Evolutionary conservation across 2,329 filamentous ascomycete genomes (phyloP).

Genomic region (Elsinoe perseae): DNA sequence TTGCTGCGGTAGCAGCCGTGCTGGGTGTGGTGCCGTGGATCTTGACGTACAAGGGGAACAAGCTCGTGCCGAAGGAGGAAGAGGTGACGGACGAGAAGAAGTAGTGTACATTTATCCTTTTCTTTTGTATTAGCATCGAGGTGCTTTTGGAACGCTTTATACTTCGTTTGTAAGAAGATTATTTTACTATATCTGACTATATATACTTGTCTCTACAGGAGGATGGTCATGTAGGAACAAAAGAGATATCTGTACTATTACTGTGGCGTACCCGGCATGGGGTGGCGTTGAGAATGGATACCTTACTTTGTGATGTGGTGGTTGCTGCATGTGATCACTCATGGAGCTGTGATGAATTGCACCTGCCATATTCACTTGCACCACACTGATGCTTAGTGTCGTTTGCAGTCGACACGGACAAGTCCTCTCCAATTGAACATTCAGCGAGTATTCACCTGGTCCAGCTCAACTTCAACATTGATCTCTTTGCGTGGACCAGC

Average conservation of each 20-base stretch:
- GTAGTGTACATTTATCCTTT: neutral
- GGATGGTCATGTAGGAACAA: neutral
- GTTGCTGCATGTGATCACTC: too few species aligned
- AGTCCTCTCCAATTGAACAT: too few species aligned
- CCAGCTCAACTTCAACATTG: too few species aligned
- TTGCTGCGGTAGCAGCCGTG: conserved; percentile 9
- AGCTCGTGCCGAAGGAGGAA: conserved; percentile 3
- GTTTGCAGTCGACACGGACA: too few species aligned
- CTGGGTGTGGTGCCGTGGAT: conserved; percentile 14
- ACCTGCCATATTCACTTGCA: too few species aligned
- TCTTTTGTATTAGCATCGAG: conserved; percentile 2
- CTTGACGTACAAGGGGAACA: conserved; percentile 7
- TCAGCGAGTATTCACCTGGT: too few species aligned
- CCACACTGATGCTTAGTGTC: too few species aligned
- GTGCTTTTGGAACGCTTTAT: neutral
- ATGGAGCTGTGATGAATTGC: too few species aligned
- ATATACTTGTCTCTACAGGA: neutral
- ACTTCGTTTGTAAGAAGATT: conserved; percentile 7
- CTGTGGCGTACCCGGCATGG: neutral
- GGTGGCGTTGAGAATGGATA: conserved; percentile 1
- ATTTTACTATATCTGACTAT: neutral
- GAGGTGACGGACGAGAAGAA: conserved; percentile 1
- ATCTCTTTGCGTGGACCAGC: too few species aligned
- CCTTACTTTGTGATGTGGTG: neutral
- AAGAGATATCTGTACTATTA: neutral